Percentiles rank a stretch among this genome's conserved stretches.
phyloP scores from a whole-genome alignment of 1,284 basidiomycete species.

The Garcileccinum viscosum region DNA sequence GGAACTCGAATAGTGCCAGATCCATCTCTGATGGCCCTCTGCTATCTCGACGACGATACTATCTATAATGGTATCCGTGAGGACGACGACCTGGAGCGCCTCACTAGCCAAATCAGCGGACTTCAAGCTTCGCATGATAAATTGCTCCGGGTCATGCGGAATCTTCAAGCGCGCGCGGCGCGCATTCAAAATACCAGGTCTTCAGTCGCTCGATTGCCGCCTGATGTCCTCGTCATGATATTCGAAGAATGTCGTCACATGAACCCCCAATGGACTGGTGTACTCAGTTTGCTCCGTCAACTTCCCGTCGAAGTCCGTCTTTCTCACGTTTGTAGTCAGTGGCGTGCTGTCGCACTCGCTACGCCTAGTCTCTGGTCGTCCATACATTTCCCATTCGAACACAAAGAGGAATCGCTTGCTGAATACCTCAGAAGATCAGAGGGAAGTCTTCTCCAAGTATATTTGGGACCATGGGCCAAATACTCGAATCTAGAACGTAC shows the following conservation, averaged over 20 bases:
- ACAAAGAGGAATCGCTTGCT: conserved; percentile 34
- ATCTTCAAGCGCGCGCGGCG: conserved; percentile 37
- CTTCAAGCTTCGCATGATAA: conserved; percentile 42
- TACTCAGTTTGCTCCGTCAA: conserved; percentile 41
- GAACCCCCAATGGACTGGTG: conserved; percentile 40
- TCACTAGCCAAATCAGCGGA: conserved; percentile 30
- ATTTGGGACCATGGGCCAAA: conserved; percentile 41
- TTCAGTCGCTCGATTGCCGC: conserved; percentile 37
- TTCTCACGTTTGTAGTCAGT: conserved; percentile 40
- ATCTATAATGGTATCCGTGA: conserved; percentile 7
- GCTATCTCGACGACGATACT: conserved; percentile 31
- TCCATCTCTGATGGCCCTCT: conserved; percentile 35
- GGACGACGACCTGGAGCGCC: conserved; percentile 36
- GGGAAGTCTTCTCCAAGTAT: conserved; percentile 37
- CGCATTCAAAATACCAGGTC: conserved; percentile 37
- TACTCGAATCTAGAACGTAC: conserved; percentile 37
- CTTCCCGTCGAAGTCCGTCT: conserved; percentile 40
- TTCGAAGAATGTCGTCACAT: conserved; percentile 41
- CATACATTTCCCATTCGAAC: conserved; percentile 39
- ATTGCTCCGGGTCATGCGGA: conserved; percentile 30
- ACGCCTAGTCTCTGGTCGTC: conserved; percentile 40
- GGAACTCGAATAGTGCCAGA: conserved; percentile 9
- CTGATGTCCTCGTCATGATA: conserved; percentile 39
- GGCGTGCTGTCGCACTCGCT: conserved; percentile 39
- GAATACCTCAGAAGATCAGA: conserved; percentile 41